Evolutionary conservation across 1,139 yeast species (phyloP), one percentile per base, ranked within the genome.

Genomic region (Magnusiomyces paraingens): DNA sequence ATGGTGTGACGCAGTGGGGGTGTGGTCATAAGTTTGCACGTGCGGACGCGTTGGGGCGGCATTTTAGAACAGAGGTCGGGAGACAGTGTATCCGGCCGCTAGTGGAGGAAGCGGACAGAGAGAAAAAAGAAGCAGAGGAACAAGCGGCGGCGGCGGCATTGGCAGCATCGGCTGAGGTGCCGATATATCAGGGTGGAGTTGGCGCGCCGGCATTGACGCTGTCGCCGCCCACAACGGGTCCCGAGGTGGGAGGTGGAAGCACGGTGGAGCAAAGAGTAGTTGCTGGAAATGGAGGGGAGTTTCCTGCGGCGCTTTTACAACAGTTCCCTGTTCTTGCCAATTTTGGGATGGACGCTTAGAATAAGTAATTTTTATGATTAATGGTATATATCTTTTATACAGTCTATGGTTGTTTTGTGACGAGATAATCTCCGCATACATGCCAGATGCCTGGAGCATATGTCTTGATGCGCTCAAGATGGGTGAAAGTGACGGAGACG

Each of bases 11-110:
- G 1, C 70, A 73, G 2, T 93, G 96, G 86, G 99, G 99, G 0
- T 93, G 99, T 71, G 94, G 94, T 1, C 82, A 93, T 63, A 81
- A 84, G 64, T 93, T 93, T 74, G 98, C 98, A 1, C 74, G 99
- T 52, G 95, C 98, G 6, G 99, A 93, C 73, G 99, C 98, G 0
- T 71, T 93, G 54, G 83, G 96, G 22, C 75, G 99, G 61, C 99
- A 93, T 71, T 90, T 93, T 71, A 86, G 91, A 64, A 90, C 98
- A 0, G 98, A 90, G 64, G 87, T 91, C 38, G 99, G 99, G 11
- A 81, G 84, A 61, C 82, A 78, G 58, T 93, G 99, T 75, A 85
- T 93, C 15, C 70, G 82, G 53, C 81, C 87, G 11, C 72, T 88
- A 59, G 74, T 84, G 52, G 91, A 83, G 57, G 96, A 87, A 64